A percentile compares a stretch with the other conserved stretches of the same genome.
Evolutionary conservation across 805 yeast species (phyloP).

Genomic region (Monosporozyma servazzii): DNA sequence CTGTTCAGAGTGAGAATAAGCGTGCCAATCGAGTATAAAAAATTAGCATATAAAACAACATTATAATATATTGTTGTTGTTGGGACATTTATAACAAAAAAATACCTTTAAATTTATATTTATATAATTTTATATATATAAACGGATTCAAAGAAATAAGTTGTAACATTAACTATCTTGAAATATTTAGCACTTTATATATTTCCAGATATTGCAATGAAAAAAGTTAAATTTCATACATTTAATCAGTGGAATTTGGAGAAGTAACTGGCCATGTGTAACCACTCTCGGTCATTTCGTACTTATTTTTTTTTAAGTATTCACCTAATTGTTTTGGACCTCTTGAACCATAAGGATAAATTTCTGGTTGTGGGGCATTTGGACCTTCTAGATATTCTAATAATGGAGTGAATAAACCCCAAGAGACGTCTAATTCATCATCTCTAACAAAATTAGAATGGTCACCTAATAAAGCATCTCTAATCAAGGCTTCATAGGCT

Average conservation of each 20-base stretch:
- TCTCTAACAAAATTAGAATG: conserved; percentile 97
- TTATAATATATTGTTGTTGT: background rate
- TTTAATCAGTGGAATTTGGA: conserved; percentile 18
- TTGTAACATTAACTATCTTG: background rate
- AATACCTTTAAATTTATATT: background rate
- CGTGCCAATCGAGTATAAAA: background rate
- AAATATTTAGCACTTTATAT: too few relatives aligned
- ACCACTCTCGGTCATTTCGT: conserved; percentile 45
- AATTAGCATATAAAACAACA: background rate
- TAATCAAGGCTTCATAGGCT: conserved; percentile 91
- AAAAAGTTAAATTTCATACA: background rate
- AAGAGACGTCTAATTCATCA: conserved; percentile 88
- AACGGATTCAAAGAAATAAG: background rate
- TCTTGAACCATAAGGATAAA: conserved; percentile 83
- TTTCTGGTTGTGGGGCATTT: conserved; percentile 53
- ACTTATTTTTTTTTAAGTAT: conserved; percentile 63
- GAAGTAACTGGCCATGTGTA: conserved; percentile 89
- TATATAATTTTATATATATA: background rate
- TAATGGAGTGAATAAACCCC: conserved; percentile 90
- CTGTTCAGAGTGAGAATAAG: conserved; percentile 12
- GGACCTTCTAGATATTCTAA: conserved; percentile 69
- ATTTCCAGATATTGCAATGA: too few relatives aligned
- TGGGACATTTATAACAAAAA: background rate
- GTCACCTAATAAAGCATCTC: conserved; percentile 84
- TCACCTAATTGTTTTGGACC: conserved; percentile 64